Evolutionary conservation across 768 basidiomycete genomes (phyloP).

Genomic region (Clitopilus passeckerianus): DNA sequence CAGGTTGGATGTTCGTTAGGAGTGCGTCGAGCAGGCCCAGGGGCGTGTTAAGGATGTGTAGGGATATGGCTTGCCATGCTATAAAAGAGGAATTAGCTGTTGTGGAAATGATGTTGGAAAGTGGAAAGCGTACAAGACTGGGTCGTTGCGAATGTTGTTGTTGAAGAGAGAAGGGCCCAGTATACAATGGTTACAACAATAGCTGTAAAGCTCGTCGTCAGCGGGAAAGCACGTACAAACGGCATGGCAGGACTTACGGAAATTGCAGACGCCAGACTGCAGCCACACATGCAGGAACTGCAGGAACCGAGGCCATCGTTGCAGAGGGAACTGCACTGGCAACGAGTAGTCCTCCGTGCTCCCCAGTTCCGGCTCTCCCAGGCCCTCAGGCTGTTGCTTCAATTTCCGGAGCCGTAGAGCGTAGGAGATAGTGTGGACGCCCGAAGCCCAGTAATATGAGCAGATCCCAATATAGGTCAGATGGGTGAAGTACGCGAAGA

Average conservation of each 20-base stretch:
- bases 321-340: slow-evolving; percentile 41
- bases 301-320: slow-evolving; percentile 49
- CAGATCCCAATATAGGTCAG: slow-evolving; percentile 58
- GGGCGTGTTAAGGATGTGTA: slow-evolving; percentile 54
- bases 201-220: slow-evolving; percentile 29
- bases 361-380: not conserved
- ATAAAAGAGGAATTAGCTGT: not conserved
- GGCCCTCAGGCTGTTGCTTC: not conserved
- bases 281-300: slow-evolving; percentile 56
- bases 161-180: slow-evolving; percentile 49
- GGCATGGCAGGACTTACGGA: slow-evolving; percentile 31
- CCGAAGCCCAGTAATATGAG: slow-evolving; percentile 58
- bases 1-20: slow-evolving; percentile 45
- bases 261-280: slow-evolving; percentile 43
- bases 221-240: not conserved
- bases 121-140: slow-evolving; percentile 30
- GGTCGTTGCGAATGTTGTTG: slow-evolving; percentile 32
- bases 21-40: slow-evolving; percentile 57
- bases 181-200: slow-evolving; percentile 60
- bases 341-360: not conserved
- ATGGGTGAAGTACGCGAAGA: slow-evolving; percentile 61
- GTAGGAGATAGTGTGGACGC: slow-evolving; percentile 46
- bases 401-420: slow-evolving; percentile 12
- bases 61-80: slow-evolving; percentile 58
- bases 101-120: not conserved